These are phyloP conservation scores for Acrocalymma vagum DNA, from an alignment of 2,329 filamentous ascomycete genomes.

Conservation along the genomic window DNA sequence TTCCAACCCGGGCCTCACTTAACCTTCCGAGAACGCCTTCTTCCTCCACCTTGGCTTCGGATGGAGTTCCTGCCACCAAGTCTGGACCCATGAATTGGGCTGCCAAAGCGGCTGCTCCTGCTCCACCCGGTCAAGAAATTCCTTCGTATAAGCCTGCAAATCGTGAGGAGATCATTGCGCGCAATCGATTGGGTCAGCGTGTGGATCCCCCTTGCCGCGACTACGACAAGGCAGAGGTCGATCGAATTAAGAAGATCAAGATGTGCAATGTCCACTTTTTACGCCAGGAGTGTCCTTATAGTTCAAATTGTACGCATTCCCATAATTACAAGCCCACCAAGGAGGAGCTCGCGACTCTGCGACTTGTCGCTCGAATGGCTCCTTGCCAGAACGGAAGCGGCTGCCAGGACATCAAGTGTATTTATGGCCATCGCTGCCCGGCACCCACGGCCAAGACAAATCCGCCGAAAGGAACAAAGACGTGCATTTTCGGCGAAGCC, in stretches of 20 bases:
- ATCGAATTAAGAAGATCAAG: conserved; percentile 68
- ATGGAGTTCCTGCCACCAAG: conserved; percentile 18
- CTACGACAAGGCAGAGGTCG: conserved; percentile 64
- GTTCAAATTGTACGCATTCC: conserved; percentile 63
- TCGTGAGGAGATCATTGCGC: conserved; percentile 55
- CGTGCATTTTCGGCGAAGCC: conserved; percentile 65
- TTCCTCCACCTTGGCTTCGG: conserved; percentile 36
- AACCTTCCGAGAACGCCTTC: conserved; percentile 36
- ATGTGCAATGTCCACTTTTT: conserved; percentile 70
- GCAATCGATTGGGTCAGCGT: conserved; percentile 68
- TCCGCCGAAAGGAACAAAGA: conserved; percentile 59
- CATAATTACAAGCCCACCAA: conserved; percentile 63
- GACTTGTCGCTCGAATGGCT: conserved; percentile 69
- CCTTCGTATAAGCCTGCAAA: conserved; percentile 31
- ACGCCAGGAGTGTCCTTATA: conserved; percentile 65
- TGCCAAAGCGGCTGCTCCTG: conserved; percentile 41
- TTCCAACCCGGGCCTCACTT: conserved; percentile 13
- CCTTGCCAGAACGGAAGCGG: conserved; percentile 66
- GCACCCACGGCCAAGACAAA: conserved; percentile 52
- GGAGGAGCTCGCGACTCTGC: conserved; percentile 62
- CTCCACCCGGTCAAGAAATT: conserved; percentile 35
- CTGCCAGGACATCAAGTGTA: conserved; percentile 68
- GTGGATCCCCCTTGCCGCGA: conserved; percentile 62
- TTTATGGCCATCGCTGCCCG: conserved; percentile 71
- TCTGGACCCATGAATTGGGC: conserved; percentile 36